Base-by-base conservation (phyloP, 2,329 filamentous ascomycete species). In the Penicillium olsonii region DNA sequence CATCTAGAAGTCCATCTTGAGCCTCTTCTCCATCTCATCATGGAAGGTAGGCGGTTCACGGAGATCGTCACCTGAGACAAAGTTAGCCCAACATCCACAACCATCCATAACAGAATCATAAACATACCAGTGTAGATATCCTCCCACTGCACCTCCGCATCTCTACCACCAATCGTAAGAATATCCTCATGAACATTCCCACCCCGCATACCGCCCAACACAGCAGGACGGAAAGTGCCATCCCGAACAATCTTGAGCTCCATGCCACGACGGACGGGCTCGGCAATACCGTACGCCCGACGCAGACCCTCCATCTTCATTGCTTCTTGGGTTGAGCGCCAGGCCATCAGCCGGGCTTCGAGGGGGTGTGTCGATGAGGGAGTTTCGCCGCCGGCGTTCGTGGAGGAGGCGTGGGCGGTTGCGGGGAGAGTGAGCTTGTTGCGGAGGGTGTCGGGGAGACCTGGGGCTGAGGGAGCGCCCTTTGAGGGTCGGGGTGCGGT, bases 241-340 rank as follows among this genome's bases (percentile, higher is more conserved):
- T 87, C 84, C 54, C 84, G 78, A 15, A 89, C 85, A 68, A 95
- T 92, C 82, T 90, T 89, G 70, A 96, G 80, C 79, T 99, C 94
- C 94, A 99, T 96, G 54, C 87, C 89, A 46, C 92, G 84, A 49
- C 91, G 85, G 64, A 97, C 85, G 3, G 94, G 94, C 81, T 97
- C 94, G 20, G 88, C 90, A 64, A 96, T 87, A 58, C 94, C 94
- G 72, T 91, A 97, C 39, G 90, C 86, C 59, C 90, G 88, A 57
- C 90, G 85, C 64, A 97, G 83, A 44, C 85, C 81, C 75, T 92
- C 85, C 88, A 96, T 94, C 75, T 95, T 94, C 69, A 96, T 75
- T 27, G 78, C 72, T 64, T 96, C 87, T 75, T 96, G 92, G 35
- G 92, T 96, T 50, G 86, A 80, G 74, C 92, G 89, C 94, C 94